Percentiles rank a stretch among this genome's conserved stretches.
Evolutionary conservation across 164 flowering plant genomes (phyloP).

Genomic region (Warburgia ugandensis): DNA sequence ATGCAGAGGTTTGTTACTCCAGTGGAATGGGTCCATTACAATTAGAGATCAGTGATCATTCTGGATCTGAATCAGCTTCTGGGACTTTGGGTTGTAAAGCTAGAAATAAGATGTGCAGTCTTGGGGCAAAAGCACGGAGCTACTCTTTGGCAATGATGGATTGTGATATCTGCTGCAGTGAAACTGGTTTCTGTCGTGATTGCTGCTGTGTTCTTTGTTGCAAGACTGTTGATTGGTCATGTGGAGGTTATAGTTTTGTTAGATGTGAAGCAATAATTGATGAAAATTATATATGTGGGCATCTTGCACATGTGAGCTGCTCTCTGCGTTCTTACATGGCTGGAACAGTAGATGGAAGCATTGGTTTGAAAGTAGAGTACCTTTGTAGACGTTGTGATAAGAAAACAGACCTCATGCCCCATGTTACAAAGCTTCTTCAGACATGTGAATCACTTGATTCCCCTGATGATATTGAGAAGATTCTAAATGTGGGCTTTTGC

Average conservation of each 20-base stretch:
- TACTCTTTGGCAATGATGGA: constrained; percentile 28
- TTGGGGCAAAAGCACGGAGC: constrained; percentile 18
- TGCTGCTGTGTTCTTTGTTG: constrained; percentile 80
- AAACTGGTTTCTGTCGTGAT: constrained; percentile 25
- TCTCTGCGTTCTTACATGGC: constrained; percentile 75
- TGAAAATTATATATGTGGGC: constrained; percentile 58
- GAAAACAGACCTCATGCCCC: constrained; percentile 54
- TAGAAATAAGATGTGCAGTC: constrained; percentile 46
- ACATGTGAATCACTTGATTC: constrained; percentile 49
- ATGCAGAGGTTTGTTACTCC: not conserved
- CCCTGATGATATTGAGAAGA: constrained; percentile 42
- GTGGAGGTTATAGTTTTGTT: constrained; percentile 39
- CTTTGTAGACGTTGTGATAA: constrained; percentile 89
- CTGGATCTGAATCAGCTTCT: constrained; percentile 17
- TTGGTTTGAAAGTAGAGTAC: constrained; percentile 73
- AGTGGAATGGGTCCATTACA: constrained; percentile 8
- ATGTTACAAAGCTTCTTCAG: constrained; percentile 38
- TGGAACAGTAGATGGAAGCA: constrained; percentile 79
- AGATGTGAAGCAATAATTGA: constrained; percentile 59
- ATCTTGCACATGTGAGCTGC: constrained; percentile 69
- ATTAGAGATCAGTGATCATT: constrained; percentile 16
- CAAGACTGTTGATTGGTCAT: constrained; percentile 17
- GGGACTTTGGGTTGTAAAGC: constrained; percentile 48
- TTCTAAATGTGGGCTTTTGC: constrained; percentile 45
- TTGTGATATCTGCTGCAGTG: constrained; percentile 58